Evolutionary conservation across 1,284 basidiomycete species (phyloP), one percentile per base, ranked within the genome.

Genomic region (Papiliotrema laurentii): DNA sequence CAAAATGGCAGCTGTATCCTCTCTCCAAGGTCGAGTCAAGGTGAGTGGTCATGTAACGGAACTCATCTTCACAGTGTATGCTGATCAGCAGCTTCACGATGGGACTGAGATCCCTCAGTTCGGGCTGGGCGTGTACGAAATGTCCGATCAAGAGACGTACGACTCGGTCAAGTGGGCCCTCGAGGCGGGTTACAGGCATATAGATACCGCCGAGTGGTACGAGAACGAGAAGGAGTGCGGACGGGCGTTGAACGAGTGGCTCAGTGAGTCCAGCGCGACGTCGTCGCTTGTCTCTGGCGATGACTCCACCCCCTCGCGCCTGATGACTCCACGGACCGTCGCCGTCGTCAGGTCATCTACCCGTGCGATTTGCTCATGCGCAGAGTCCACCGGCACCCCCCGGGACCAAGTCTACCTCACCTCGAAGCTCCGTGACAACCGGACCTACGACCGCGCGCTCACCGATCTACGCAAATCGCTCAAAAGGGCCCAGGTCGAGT

Each of bases 91-190:
- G 82, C 73, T 84, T 54, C 72, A 75, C 39, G 83, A 86, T 69
- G 83, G 83, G 11, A 76, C 80, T 57, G 68, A 77, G 57, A 83
- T 86, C 44, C 83, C 84, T 26, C 67, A 81, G 46, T 71, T 85
- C 46, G 84, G 85, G 4, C 81, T 85, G 53, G 84, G 83, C 13
- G 73, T 67, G 67, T 86, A 86, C 71, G 83, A 86, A 63, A 76
- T 85, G 68, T 75, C 78, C 37, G 80, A 81, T 36, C 57, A 74
- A 25, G 78, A 81, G 56, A 80, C 81, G 4, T 82, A 83, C 59
- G 61, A 78, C 34, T 76, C 79, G 41, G 81, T 83, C 28, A 79
- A 71, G 39, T 81, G 78, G 75, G 84, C 84, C 10, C 74, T 86
- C 16, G 81, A 85, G 79, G 79, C 80, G 30, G 83, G 83, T 13